phyloP scores from a whole-genome alignment of 768 basidiomycete genomes.

The Suillus placidus region DNA sequence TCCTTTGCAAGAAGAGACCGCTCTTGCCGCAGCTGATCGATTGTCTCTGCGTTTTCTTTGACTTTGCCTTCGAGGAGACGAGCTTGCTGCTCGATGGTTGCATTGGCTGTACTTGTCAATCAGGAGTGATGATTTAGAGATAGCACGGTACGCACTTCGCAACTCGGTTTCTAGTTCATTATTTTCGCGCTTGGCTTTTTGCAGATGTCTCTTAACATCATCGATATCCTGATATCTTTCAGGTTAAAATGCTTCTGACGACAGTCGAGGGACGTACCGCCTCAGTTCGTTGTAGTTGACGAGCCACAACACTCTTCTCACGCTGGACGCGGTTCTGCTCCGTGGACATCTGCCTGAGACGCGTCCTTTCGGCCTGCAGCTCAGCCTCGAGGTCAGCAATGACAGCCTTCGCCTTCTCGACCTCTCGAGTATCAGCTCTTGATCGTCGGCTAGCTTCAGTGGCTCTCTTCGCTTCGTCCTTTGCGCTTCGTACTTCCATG shows the following conservation, averaged over 20 bases:
- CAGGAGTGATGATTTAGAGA: conserved; percentile 15
- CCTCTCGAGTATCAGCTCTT: conserved; percentile 64
- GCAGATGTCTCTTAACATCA: conserved; percentile 69
- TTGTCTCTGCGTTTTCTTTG: conserved; percentile 66
- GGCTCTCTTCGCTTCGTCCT: conserved; percentile 58
- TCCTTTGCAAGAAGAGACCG: conserved; percentile 68
- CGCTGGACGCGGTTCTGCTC: conserved; percentile 66
- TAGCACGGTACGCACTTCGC: conserved; percentile 50
- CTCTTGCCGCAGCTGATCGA: conserved; percentile 78
- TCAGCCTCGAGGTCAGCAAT: conserved; percentile 73
- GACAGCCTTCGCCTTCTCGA: conserved; percentile 63
- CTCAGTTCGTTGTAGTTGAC: conserved; percentile 72
- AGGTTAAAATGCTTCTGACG: conserved; percentile 7
- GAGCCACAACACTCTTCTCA: conserved; percentile 64
- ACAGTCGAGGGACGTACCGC: conserved; percentile 47
- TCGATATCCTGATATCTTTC: conserved; percentile 69
- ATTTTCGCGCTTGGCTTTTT: conserved; percentile 72
- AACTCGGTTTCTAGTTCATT: conserved; percentile 73
- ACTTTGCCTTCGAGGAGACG: conserved; percentile 69
- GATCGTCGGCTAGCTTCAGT: conserved; percentile 52
- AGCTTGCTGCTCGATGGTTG: conserved; percentile 72
- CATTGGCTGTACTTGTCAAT: conserved; percentile 48
- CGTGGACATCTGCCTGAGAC: conserved; percentile 59
- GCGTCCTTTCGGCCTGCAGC: conserved; percentile 69
- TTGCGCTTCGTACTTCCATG: conserved; percentile 56